Base-by-base conservation (phyloP, 2,329 filamentous ascomycete species). In the Trichoderma asperellum region DNA sequence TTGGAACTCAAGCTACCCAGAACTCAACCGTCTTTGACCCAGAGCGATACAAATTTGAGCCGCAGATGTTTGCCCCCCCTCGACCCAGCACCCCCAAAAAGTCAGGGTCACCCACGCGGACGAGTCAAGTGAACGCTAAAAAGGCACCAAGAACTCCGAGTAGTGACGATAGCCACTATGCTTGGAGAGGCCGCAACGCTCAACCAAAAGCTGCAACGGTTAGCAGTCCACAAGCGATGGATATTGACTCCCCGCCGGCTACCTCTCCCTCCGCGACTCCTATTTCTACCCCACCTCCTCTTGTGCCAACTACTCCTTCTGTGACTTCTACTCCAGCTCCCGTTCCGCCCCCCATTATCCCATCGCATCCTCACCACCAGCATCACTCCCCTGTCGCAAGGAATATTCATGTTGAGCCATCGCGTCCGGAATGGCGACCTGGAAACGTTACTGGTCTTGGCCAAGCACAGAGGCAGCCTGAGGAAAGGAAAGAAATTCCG, bases 151-250 rank as follows among this genome's bases (percentile, higher is more conserved):
- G 87, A 76, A 85, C 87, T 43, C 83, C 85, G 1, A 77, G 80
- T 8, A 84, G 83, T 5, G 82, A 79, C 14, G 83, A 84, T 4
- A 83, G 80, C 67, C 73, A 71, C 5, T 74, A 77, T 7, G 71
- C 79, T 49, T 77, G 79, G 79, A 71, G 75, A 49, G 78, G 79
- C 56, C 75, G 79, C 68, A 79, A 80, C 59, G 71, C 75, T 6
- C 76, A 78, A 43, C 69, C 73, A 14, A 75, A 76, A 32, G 73
- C 76, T 3, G 68, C 71, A 6, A 71, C 73, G 24, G 76, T 77
- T 12, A 81, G 81, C 43, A 88, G 85, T 71, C 85, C 87, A 2
- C 86, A 85, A 69, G 87, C 88, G 16, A 91, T 91, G 88, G 88
- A 91, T 72, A 89, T 91, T 62, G 88, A 91, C 73, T 83, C 85